phyloP scores from a whole-genome alignment of 1,139 yeast genomes.

The Yamadazyma atlantica region DNA sequence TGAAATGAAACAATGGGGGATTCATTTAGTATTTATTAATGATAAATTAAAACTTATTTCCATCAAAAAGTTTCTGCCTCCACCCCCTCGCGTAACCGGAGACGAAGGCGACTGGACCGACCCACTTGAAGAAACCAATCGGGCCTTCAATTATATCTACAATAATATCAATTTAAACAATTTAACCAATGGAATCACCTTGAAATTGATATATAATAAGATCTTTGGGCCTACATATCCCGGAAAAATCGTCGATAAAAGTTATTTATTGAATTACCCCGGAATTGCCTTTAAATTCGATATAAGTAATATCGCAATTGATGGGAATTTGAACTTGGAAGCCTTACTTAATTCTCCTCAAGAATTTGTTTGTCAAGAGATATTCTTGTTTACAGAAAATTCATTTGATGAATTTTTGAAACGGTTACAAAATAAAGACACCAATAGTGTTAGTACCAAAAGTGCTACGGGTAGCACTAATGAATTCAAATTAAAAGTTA shows the following conservation, averaged over 20 bases:
- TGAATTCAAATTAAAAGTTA: slow-evolving; percentile 12
- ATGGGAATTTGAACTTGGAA: slow-evolving; percentile 17
- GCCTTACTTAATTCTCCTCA: slow-evolving; percentile 33
- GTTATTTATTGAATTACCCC: slow-evolving; percentile 50
- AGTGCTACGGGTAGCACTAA: not conserved
- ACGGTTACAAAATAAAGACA: slow-evolving; percentile 1
- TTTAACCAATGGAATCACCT: slow-evolving; percentile 11
- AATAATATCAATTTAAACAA: slow-evolving; percentile 24
- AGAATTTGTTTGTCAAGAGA: slow-evolving; percentile 36
- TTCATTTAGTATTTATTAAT: slow-evolving; percentile 43
- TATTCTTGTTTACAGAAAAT: slow-evolving; percentile 36
- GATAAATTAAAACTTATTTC: slow-evolving; percentile 46
- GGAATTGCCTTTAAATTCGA: slow-evolving; percentile 52
- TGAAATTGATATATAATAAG: slow-evolving; percentile 52
- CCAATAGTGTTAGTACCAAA: not conserved
- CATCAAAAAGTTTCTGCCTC: slow-evolving; percentile 25
- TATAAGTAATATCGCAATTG: not conserved
- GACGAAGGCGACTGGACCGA: not conserved
- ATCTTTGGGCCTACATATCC: slow-evolving; percentile 67
- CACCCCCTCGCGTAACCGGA: not conserved
- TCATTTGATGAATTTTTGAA: slow-evolving; percentile 25
- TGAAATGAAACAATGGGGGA: slow-evolving; percentile 27
- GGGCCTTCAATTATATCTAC: slow-evolving; percentile 25
- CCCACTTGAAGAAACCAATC: slow-evolving; percentile 3
- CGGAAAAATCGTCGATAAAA: slow-evolving; percentile 32